Evolutionary conservation across 208 protist species (phyloP), one percentile per base, ranked within the genome.

Genomic region (Acanthamoeba royreba): DNA sequence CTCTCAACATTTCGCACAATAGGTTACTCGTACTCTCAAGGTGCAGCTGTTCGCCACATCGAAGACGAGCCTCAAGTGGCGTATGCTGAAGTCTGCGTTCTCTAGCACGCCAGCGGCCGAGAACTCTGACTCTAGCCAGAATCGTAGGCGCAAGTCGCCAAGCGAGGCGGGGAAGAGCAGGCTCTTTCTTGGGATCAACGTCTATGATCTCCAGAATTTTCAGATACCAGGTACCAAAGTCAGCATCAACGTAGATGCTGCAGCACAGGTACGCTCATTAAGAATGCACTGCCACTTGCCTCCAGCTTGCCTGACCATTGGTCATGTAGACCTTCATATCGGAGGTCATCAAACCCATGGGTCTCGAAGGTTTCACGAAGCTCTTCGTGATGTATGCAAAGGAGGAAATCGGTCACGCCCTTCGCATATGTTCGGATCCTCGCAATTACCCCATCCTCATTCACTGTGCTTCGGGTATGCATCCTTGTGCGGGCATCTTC

Each of bases 21-120:
- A 52, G 33, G 85, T 92, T 3, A 47, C 52, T 9, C 31, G 52
- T n/a, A 92, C 31, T 38, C 22, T 92, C 11, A 92, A 92, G 38
- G 55, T 66, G 53, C 58, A 77, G 86, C 35, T 92, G 86, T 92
- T 66, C 19, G 35, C 86, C 53, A 43, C 47, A 17, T 58, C 86
- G n/a, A 53, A 47, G 42, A 55, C 47, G 19, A 25, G 43, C 61
- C 17, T 92, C 40, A 77, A 92, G 43, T 92, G 86, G 86, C 66
- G 74, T 38, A 92, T 92, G 58, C 13, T 92, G n/a, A 88, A 61
- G 52, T 61, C 81, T 5, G 81, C 52, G 35, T 63, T 88, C 31
- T 66, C 81, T 7, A 35, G 31, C 33, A 46, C 45, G 1, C 45
- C 45, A 4, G 40, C 49, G 1, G 35, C 43, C 5, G 28, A 22